Evolutionary conservation across 441 rosid species (phyloP), one percentile per base, ranked within the genome.

Genomic region (Gossypium lobatum): DNA sequence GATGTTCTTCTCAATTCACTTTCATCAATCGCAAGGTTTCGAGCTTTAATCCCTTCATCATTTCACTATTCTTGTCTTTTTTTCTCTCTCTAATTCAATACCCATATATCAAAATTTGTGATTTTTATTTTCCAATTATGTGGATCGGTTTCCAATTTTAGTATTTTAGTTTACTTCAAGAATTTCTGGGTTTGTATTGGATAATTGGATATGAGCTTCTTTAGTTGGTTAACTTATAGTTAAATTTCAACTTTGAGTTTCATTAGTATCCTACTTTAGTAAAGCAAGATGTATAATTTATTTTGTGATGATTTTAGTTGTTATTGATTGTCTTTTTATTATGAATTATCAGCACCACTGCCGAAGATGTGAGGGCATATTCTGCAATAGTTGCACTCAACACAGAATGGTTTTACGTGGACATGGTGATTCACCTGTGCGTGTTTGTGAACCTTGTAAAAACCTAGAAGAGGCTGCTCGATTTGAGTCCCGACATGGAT

Each of bases 21-120:
- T 92, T 95, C 90, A 91, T 95, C 88, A 91, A 91, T 87, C 98
- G 97, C 89, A 93, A 95, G 98, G 99, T 95, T 52, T 23, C 21
- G 11, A n/a, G 13, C n/a, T 53, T 16, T 17, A 20, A 20, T 65
- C 21, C 42, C 21, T 42, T 45, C 20, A 10, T 37, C 26, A 13
- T 58, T 52, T 57, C 10, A 1, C 31, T 11, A 13, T 26, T 71
- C 58, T 4, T 39, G 18, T 61, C 13, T 74, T 31, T n/a, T 37
- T 16, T 6, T 4, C 6, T 42, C 31, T 45, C 13, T 72, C 55
- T 63, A 42, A n/a, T 70, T 13, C 39, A 14, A 64, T 64, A 70
- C 54, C 75, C 73, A 70, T 70, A 67, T 67, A 58, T 39, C 55
- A 67, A 81, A 75, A 5, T 26, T 64, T 21, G 45, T 60, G 7